phyloP scores from a whole-genome alignment of 169 alveolate species.

The Cryptosporidium sp. region DNA sequence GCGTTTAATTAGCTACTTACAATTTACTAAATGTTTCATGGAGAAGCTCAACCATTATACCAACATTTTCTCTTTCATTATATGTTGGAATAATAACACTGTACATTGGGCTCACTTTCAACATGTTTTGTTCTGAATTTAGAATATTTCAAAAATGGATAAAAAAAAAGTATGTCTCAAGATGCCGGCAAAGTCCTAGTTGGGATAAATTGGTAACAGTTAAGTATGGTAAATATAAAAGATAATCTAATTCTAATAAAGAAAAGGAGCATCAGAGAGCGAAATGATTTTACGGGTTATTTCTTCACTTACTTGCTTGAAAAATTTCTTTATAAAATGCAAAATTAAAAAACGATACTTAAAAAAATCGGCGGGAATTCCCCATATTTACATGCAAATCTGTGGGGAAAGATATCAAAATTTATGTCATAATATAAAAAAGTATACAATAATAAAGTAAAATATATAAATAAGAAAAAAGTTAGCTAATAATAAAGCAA shows the following conservation, averaged over 20 bases:
- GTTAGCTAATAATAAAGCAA: neutral
- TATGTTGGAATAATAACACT: conserved; percentile 95
- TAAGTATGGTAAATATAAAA: neutral
- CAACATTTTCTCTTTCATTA: conserved; percentile 95
- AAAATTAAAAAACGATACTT: conserved; percentile 40
- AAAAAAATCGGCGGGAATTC: neutral
- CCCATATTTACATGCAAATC: conserved; percentile 35
- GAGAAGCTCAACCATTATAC: conserved; percentile 89
- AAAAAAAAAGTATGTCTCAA: conserved; percentile 13
- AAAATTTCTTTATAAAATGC: neutral
- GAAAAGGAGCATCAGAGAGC: neutral
- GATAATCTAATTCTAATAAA: neutral
- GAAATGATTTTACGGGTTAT: neutral
- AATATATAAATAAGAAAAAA: neutral
- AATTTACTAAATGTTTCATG: conserved; percentile 85
- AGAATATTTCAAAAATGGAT: neutral
- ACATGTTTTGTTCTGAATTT: neutral
- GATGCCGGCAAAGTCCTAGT: neutral
- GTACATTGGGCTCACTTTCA: conserved; percentile 77
- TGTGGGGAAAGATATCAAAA: conserved; percentile 60
- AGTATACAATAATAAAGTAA: neutral
- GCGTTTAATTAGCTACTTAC: conserved; percentile 75
- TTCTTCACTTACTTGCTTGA: neutral
- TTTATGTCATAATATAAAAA: conserved; percentile 17
- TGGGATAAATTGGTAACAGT: neutral